These are phyloP conservation scores for Cladosporium sp. DNA, from an alignment of 2,329 filamentous ascomycete species.

Conservation along the genomic window DNA sequence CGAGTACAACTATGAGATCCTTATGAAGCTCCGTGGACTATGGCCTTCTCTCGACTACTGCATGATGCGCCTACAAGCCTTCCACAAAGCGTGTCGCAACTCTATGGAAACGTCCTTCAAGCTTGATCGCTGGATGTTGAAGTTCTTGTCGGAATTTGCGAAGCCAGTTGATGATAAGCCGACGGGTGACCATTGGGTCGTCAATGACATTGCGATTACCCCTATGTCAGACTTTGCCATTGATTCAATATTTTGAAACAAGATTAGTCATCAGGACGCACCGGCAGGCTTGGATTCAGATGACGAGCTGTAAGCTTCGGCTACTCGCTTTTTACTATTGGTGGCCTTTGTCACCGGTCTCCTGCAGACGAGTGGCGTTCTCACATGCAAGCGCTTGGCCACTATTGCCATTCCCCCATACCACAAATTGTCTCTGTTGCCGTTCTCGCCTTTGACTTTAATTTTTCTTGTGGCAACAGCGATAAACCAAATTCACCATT, in stretches of 20 bases:
- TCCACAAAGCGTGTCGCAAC: constrained; percentile 10
- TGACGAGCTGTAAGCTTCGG: background rate
- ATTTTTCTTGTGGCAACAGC: too few relatives aligned
- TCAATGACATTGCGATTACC: constrained; percentile 9
- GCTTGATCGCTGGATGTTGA: constrained; percentile 38
- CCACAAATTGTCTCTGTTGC: too few relatives aligned
- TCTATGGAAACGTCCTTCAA: constrained; percentile 12
- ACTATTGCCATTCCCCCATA: too few relatives aligned
- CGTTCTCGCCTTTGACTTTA: too few relatives aligned
- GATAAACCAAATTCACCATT: too few relatives aligned
- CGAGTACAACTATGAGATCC: constrained; percentile 8
- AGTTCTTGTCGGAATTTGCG: constrained; percentile 24
- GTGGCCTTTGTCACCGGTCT: background rate
- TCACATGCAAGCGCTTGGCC: background rate
- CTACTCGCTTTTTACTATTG: background rate
- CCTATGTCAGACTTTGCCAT: constrained; percentile 11
- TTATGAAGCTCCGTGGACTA: background rate
- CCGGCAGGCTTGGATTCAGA: background rate
- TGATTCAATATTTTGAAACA: background rate
- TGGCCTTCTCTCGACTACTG: constrained; percentile 6
- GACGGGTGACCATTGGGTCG: constrained; percentile 1
- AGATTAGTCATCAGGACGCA: too few relatives aligned
- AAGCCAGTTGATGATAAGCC: constrained; percentile 9
- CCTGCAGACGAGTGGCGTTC: background rate
- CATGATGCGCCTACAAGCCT: constrained; percentile 10